Evolutionary conservation across 768 basidiomycete genomes (phyloP).

Genomic region (Pisolithus marmoratus): DNA sequence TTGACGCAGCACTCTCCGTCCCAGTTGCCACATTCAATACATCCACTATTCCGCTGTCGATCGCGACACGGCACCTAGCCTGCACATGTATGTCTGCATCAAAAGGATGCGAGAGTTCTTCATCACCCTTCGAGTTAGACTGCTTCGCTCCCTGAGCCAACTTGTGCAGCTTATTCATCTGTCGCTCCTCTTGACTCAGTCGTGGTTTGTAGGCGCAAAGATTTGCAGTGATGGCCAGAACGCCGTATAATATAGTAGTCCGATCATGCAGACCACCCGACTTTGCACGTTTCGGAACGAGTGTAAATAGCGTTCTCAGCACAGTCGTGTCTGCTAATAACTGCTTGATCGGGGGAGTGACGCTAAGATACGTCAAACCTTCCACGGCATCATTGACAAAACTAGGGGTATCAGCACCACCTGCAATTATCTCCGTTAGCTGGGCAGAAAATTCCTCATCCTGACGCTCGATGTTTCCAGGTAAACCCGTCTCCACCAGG

Average conservation of each 20-base stretch:
- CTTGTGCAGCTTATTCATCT: constrained; percentile 70
- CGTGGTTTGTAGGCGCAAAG: constrained; percentile 65
- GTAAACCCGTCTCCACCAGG: constrained; percentile 8
- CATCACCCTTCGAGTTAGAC: constrained; percentile 20
- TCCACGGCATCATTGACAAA: constrained; percentile 67
- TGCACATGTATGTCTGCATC: constrained; percentile 68
- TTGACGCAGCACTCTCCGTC: constrained; percentile 61
- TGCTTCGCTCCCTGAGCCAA: constrained; percentile 56
- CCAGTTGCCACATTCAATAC: constrained; percentile 54
- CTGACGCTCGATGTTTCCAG: constrained; percentile 9
- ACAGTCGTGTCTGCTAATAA: constrained; percentile 52
- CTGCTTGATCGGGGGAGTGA: constrained; percentile 59
- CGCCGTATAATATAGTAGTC: constrained; percentile 66
- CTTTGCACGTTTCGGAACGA: constrained; percentile 48
- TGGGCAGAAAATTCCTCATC: constrained; percentile 45
- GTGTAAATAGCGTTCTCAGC: constrained; percentile 50
- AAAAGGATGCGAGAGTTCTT: constrained; percentile 30
- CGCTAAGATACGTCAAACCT: constrained; percentile 78
- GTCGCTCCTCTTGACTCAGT: constrained; percentile 74
- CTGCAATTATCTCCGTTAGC: constrained; percentile 53
- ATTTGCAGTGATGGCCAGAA: constrained; percentile 71
- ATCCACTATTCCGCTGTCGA: constrained; percentile 59
- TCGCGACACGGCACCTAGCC: constrained; percentile 48
- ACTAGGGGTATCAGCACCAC: constrained; percentile 30
- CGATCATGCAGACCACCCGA: constrained; percentile 26